phyloP scores from a whole-genome alignment of 2,329 filamentous ascomycete genomes.

The Fusarium euwallaceae region DNA sequence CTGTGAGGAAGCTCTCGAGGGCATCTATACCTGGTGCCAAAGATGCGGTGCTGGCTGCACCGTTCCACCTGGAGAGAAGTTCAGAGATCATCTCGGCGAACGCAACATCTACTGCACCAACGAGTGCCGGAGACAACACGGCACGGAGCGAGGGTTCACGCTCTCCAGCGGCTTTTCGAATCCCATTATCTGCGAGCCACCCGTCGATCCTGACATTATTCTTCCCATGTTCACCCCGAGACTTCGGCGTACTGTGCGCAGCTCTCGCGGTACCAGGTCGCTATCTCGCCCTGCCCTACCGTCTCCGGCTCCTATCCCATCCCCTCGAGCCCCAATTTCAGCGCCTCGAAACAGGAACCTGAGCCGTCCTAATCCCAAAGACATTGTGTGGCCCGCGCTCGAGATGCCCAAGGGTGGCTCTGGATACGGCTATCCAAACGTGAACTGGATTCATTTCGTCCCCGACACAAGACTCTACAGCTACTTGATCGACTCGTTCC shows the following conservation, averaged over 20 bases:
- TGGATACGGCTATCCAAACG: neutral
- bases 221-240: neutral
- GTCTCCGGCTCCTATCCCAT: neutral
- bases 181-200: neutral
- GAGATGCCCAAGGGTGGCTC: neutral
- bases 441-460: constrained; percentile 55
- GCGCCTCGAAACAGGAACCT: neutral
- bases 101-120: neutral
- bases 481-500: constrained; percentile 59
- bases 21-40: neutral
- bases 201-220: neutral
- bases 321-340: neutral
- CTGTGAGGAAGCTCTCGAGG: neutral
- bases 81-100: neutral
- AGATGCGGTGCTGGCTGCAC: neutral
- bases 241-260: neutral
- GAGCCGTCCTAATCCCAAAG: neutral
- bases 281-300: neutral
- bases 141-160: neutral
- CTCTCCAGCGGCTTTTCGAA: neutral
- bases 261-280: neutral
- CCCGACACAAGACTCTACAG: constrained; percentile 56
- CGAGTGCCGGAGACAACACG: neutral
- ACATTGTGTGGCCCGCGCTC: neutral
- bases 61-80: neutral